Base-by-base conservation (phyloP, 371 early-diverging fungal genomes). In the Syncephalastrum sp. region DNA sequence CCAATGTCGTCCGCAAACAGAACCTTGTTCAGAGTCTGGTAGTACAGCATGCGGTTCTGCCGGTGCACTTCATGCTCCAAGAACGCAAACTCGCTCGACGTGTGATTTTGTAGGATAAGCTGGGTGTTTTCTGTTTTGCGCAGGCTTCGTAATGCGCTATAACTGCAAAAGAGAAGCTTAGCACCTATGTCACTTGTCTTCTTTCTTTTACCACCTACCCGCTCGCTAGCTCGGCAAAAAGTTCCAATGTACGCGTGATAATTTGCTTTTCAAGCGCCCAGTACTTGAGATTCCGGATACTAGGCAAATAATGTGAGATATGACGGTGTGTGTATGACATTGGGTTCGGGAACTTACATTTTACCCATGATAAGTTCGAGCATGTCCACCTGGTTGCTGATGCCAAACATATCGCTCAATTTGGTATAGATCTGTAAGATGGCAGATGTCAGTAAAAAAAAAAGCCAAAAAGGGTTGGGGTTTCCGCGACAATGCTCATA, bases 201-300 rank as follows among this genome's bases (percentile, higher is more conserved):
- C 24, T 56, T 29, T 25, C 23, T 55, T 19, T 27, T 7, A 13
- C 0, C 15, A 23, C 72, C 50, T 85, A 91, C 79, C 95, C 94
- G n/a, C 83, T 78, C 2, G 94, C 82, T n/a, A 95, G 63, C 48
- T 92, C 92, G 50, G 82, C 75, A 55, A 92, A 83, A 49, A 92
- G 74, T 47, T 75, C 76, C 53, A 93, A 66, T 0, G 89, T 62
- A 21, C 55, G 65, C 14, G 59, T 44, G 12, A 65, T 53, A 13
- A 64, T 54, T 44, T 52, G 59, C 44, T 59, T 57, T 50, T 70
- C 69, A 23, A 59, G 60, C 14, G 70, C 57, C 48, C 72, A 76
- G 19, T 61, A 69, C 44, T 61, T 56, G 12, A 68, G 33, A 50
- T 63, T 68, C 17, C 46, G 61, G 10, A 59, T 52, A 42, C 63